These are phyloP conservation scores for Orychophragmus violaceus DNA, from an alignment of 345 rosid genomes.

Conservation along the genomic window DNA sequence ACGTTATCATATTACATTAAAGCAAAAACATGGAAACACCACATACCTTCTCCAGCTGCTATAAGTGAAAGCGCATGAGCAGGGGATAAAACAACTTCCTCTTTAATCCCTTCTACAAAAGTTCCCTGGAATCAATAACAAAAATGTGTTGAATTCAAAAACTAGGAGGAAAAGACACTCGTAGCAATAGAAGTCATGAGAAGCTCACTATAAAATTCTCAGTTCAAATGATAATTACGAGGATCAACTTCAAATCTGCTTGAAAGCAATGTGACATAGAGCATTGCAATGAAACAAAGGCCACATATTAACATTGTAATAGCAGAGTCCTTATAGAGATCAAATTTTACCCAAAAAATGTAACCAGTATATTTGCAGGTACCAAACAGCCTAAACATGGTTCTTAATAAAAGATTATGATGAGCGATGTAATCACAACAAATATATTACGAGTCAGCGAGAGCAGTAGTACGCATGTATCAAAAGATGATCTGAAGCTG, in stretches of 20 bases:
- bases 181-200: constrained; percentile 5
- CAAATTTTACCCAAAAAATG: not conserved
- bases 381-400: not conserved
- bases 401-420: not conserved
- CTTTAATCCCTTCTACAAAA: constrained; percentile 92
- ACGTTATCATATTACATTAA: not conserved
- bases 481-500: constrained; percentile 6
- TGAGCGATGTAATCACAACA: not conserved
- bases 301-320: not conserved
- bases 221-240: not conserved
- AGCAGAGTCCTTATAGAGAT: not conserved
- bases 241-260: constrained; percentile 3
- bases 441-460: not conserved
- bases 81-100: constrained; percentile 96
- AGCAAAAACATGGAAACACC: constrained; percentile 4
- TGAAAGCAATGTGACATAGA: not conserved
- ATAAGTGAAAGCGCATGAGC: too few species aligned
- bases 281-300: not conserved
- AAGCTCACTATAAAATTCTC: not conserved
- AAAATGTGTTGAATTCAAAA: not conserved
- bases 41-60: constrained; percentile 96
- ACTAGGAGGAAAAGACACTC: not conserved
- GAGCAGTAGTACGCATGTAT: not conserved
- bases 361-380: not conserved
- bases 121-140: constrained; percentile 60